These are phyloP conservation scores for Podospora appendiculata DNA, from an alignment of 495 filamentous ascomycete species.

Conservation along the genomic window DNA sequence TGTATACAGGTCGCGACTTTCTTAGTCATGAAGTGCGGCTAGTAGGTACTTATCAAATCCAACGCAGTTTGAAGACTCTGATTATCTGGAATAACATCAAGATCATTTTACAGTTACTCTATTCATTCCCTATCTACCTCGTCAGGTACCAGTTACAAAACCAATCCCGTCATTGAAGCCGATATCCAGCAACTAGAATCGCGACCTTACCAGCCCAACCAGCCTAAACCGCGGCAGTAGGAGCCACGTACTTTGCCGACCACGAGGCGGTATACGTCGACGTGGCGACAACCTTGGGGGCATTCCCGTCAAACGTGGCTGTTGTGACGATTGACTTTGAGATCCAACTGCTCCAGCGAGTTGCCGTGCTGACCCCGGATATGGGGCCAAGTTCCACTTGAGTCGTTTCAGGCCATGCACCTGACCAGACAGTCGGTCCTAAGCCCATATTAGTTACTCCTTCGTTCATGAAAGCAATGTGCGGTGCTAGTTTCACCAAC, in stretches of 20 bases:
- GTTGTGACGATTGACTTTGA: conserved; percentile 25
- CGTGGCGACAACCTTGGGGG: conserved; percentile 9
- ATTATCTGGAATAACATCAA: too few relatives aligned
- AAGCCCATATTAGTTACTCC: background rate
- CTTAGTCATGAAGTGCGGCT: too few relatives aligned
- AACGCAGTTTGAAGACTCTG: too few relatives aligned
- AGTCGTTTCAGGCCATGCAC: conserved; percentile 26
- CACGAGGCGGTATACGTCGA: conserved; percentile 22
- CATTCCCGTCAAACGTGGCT: conserved; percentile 13
- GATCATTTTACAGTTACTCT: too few relatives aligned
- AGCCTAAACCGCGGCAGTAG: conserved; percentile 3
- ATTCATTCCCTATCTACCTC: too few relatives aligned
- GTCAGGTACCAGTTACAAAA: too few relatives aligned
- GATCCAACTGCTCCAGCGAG: conserved; percentile 28
- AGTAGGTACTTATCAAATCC: too few relatives aligned
- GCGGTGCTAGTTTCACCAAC: background rate
- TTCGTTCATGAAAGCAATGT: background rate
- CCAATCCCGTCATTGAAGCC: too few relatives aligned
- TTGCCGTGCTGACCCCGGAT: conserved; percentile 11
- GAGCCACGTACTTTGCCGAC: conserved; percentile 14
- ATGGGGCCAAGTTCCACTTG: conserved; percentile 17
- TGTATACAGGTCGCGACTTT: too few relatives aligned
- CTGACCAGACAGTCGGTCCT: conserved; percentile 26
- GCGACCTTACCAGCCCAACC: too few relatives aligned
- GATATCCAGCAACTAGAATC: too few relatives aligned